Conservation (phyloP, 306 rosid species). For the Malus sylvestris region DNA sequence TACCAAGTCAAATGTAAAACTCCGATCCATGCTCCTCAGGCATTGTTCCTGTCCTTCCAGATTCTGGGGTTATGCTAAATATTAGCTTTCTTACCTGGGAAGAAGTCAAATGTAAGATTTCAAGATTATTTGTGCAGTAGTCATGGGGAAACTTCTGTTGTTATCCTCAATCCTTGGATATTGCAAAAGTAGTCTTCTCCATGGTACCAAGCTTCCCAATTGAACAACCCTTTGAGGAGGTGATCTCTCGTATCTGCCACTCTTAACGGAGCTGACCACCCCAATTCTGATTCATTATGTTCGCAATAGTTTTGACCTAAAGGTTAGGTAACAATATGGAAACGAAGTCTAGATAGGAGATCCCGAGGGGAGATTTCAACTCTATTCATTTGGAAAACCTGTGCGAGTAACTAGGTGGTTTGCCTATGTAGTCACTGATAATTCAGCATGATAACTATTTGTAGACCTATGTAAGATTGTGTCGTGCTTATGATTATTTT, state of each 20-base stretch:
- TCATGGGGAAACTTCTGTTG: background rate
- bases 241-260: background rate
- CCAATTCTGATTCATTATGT: background rate
- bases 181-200: background rate
- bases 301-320: background rate
- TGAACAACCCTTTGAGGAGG: no score
- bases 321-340: background rate
- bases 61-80: background rate
- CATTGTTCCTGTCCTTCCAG: background rate
- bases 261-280: background rate
- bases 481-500: background rate
- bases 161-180: background rate
- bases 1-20: background rate
- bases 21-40: background rate
- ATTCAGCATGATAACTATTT: background rate
- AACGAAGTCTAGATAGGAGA: background rate
- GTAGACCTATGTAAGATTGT: background rate
- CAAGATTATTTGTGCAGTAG: background rate
- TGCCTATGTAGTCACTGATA: background rate
- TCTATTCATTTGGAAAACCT: background rate
- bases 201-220: background rate
- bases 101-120: background rate
- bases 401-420: background rate
- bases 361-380: background rate
- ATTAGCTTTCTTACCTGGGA: background rate